Conservation (phyloP, 2,329 filamentous ascomycete species). For the Calonectria montana region DNA sequence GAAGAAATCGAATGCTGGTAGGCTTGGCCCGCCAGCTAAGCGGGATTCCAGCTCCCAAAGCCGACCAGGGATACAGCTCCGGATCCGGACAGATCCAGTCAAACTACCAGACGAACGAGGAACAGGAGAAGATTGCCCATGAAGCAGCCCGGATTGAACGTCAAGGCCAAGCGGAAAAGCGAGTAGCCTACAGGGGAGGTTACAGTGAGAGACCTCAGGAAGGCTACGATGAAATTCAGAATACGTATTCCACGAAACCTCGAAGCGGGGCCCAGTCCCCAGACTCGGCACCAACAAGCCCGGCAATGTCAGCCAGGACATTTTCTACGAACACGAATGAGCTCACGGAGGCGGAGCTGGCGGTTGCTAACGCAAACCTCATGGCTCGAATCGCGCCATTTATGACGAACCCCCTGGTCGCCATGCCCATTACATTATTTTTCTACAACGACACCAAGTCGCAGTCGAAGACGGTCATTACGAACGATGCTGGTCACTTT, state of each 20-base stretch:
- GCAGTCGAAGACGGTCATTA: slow-evolving; percentile 84
- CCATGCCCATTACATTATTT: slow-evolving; percentile 87
- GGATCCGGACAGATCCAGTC: slow-evolving; percentile 34
- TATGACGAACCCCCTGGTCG: slow-evolving; percentile 83
- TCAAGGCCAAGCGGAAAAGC: slow-evolving; percentile 77
- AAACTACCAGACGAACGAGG: slow-evolving; percentile 57
- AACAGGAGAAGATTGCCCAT: slow-evolving; percentile 74
- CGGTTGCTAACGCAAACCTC: slow-evolving; percentile 84
- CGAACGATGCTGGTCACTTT: slow-evolving; percentile 92
- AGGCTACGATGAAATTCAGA: slow-evolving; percentile 52
- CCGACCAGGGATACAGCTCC: slow-evolving; percentile 46
- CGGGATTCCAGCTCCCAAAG: slow-evolving; percentile 79
- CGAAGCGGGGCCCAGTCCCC: slow-evolving; percentile 50
- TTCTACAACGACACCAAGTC: slow-evolving; percentile 91
- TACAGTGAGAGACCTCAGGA: slow-evolving; percentile 76
- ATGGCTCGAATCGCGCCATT: slow-evolving; percentile 92
- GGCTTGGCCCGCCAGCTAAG: slow-evolving; percentile 89
- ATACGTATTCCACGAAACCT: slow-evolving; percentile 42
- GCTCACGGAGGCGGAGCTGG: slow-evolving; percentile 81
- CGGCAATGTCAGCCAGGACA: slow-evolving; percentile 53
- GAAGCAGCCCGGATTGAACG: slow-evolving; percentile 83
- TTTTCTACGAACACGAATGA: slow-evolving; percentile 58
- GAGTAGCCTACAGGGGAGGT: slow-evolving; percentile 74
- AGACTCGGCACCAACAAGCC: slow-evolving; percentile 57
- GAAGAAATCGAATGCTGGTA: slow-evolving; percentile 88